Percentiles rank a stretch among this genome's conserved stretches.
phyloP scores from a whole-genome alignment of 2,329 filamentous ascomycete genomes.

The Fusarium continuum region DNA sequence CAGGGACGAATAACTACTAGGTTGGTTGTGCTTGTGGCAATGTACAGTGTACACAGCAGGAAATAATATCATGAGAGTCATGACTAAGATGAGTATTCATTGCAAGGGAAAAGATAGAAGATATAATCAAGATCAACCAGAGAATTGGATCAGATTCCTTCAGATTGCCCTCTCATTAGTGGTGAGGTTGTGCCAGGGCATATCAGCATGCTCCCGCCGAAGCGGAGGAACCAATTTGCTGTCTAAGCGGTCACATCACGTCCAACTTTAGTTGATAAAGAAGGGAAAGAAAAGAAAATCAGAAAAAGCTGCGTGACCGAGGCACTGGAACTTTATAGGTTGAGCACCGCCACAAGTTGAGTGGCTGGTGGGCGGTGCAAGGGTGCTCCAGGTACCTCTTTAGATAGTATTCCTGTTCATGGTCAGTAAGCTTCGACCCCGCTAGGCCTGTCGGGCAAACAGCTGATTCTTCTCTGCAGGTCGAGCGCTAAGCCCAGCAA shows the following conservation, averaged over 20 bases:
- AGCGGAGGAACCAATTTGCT: slow-evolving; percentile 64
- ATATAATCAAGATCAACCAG: slow-evolving; percentile 48
- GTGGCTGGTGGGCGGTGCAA: neutral
- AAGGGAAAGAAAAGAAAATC: slow-evolving; percentile 48
- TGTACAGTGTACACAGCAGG: no score
- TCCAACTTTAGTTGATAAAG: slow-evolving; percentile 80
- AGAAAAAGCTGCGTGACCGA: neutral
- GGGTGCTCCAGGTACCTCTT: neutral
- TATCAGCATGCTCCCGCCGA: slow-evolving; percentile 69
- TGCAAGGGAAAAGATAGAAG: neutral
- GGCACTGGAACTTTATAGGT: slow-evolving; percentile 1
- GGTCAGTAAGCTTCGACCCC: neutral
- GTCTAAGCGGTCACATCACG: slow-evolving; percentile 73
- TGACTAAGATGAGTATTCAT: no score
- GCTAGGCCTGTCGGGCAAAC: neutral
- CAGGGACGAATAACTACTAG: no score
- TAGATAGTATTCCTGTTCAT: neutral
- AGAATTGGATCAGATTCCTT: slow-evolving; percentile 68
- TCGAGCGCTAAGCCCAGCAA: neutral
- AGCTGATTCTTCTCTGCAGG: neutral
- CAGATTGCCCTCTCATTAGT: slow-evolving; percentile 71
- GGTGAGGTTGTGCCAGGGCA: slow-evolving; percentile 71
- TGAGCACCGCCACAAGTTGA: slow-evolving; percentile 3
- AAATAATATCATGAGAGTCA: no score
- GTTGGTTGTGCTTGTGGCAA: no score